phyloP scores from a whole-genome alignment of 305 asterid genomes.

The Vinca major region DNA sequence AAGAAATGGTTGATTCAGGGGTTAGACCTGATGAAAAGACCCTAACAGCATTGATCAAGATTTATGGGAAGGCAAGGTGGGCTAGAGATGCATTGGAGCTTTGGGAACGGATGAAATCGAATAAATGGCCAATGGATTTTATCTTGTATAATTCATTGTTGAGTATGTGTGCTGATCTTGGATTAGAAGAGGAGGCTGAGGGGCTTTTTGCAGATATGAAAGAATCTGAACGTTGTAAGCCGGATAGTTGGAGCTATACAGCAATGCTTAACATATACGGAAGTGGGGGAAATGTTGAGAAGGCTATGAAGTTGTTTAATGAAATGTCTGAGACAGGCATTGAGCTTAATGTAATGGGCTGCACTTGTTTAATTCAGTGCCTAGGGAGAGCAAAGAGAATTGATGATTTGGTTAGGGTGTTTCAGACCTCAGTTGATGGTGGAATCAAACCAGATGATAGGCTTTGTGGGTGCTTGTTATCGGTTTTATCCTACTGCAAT shows the following conservation, averaged over 20 bases:
- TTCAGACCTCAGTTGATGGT: conserved; percentile 32
- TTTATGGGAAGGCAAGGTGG: conserved; percentile 93
- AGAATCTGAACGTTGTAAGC: conserved; percentile 39
- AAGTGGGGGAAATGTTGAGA: conserved; percentile 65
- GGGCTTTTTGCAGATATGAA: conserved; percentile 68
- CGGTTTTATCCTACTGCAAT: conserved; percentile 56
- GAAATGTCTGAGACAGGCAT: conserved; percentile 53
- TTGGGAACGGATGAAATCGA: conserved; percentile 75
- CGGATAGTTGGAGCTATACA: conserved; percentile 82
- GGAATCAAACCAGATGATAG: conserved; percentile 87
- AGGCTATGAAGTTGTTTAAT: conserved; percentile 69
- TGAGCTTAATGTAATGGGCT: conserved; percentile 80
- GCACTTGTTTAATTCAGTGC: conserved; percentile 85
- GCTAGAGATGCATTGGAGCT: conserved; percentile 73
- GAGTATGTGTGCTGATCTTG: conserved; percentile 96
- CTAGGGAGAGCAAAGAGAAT: conserved; percentile 66
- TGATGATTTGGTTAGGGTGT: conserved; percentile 66
- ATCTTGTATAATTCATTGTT: conserved; percentile 70
- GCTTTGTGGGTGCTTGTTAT: conserved; percentile 74
- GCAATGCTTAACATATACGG: conserved; percentile 88
- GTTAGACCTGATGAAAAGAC: conserved; percentile 68
- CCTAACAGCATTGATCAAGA: conserved; percentile 69
- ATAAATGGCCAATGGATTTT: conserved; percentile 89
- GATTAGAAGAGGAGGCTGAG: conserved; percentile 80
- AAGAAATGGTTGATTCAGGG: conserved; percentile 79